Evolutionary conservation across 257 asterid species (phyloP).

Genomic region (Solanum pinnatisectum): DNA sequence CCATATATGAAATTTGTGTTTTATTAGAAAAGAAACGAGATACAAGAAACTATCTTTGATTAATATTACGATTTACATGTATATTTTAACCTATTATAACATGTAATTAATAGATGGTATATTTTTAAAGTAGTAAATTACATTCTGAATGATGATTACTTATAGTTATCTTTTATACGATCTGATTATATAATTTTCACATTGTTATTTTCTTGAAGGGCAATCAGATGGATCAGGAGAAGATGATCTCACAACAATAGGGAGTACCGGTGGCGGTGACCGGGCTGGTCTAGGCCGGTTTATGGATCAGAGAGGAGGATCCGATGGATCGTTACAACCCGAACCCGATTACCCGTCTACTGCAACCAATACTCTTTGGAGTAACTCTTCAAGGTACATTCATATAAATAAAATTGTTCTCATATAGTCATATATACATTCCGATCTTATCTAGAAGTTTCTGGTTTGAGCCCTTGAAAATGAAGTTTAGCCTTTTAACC

Average conservation of each 20-base stretch:
- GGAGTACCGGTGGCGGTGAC: slow-evolving; percentile 35
- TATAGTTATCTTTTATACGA: not conserved
- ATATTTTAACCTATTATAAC: not conserved
- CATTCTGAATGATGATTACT: not conserved
- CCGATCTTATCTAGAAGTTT: not conserved
- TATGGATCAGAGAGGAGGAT: slow-evolving; percentile 50
- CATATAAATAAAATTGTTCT: not conserved
- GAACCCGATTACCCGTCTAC: slow-evolving; percentile 45
- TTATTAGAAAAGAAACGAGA: not conserved
- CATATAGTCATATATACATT: not conserved
- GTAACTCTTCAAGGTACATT: slow-evolving; percentile 80
- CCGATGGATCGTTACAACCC: slow-evolving; percentile 47
- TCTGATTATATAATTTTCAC: not conserved
- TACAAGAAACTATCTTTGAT: not conserved
- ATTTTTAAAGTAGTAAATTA: not conserved
- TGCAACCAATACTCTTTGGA: slow-evolving; percentile 54
- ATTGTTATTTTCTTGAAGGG: slow-evolving; percentile 24
- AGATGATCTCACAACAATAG: slow-evolving; percentile 69
- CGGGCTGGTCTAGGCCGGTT: slow-evolving; percentile 30
- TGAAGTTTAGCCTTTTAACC: not conserved
- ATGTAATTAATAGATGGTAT: not conserved
- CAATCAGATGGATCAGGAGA: slow-evolving; percentile 96
- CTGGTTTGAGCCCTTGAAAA: not conserved
- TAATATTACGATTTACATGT: not conserved
- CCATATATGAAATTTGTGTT: not conserved